Evolutionary conservation across 176 grass and related monocot species (phyloP), one percentile per base, ranked within the genome.

Genomic region (Raddia guianensis): DNA sequence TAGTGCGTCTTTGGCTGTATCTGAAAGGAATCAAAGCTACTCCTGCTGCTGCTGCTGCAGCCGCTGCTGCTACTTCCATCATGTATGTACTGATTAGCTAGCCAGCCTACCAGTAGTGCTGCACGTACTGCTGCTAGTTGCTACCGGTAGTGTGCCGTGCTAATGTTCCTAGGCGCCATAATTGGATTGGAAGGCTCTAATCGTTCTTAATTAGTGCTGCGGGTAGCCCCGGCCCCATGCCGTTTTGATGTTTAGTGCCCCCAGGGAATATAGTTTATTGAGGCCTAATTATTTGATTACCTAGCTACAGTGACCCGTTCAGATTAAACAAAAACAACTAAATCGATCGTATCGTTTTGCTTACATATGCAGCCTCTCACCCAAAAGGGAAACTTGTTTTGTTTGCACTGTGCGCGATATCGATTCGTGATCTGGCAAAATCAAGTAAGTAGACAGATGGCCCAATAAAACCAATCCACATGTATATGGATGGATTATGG

Each of bases 101-200:
- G 37, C 37, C 4, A 40, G 37, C 37, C 37, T 40, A 27, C 27
- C 27, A 40, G 37, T 49, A 63, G 49, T 73, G 49, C 9, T 79
- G 47, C 54, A 13, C 3, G 27, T 27, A 27, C 27, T 27, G 27
- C 27, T 27, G 27, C 27, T 27, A 2, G 40, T 3, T 46, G 35
- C 3, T 52, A 7, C 19, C 32, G 16, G 54, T 49, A 14, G 32
- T 1, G 27, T 47, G 63, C 32, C 52, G 15, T 75, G 8, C 34
- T 44, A 66, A 71, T 84, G 13, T 76, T 40, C 14, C 7, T 59
- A 37, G 50, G 45, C 72, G 20, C 11, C 32, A 18, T 77, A 44
- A 51, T 50, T 58, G 35, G 66, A 72, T 85, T 64, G 35, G 66
- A 79, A 79, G 75, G 14, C 37, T 72, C 83, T 72, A 85, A 56